Evolutionary conservation across 352 stramenopile species (phyloP), one percentile per base, ranked within the genome.

Genomic region (Phytophthora agathidicida): DNA sequence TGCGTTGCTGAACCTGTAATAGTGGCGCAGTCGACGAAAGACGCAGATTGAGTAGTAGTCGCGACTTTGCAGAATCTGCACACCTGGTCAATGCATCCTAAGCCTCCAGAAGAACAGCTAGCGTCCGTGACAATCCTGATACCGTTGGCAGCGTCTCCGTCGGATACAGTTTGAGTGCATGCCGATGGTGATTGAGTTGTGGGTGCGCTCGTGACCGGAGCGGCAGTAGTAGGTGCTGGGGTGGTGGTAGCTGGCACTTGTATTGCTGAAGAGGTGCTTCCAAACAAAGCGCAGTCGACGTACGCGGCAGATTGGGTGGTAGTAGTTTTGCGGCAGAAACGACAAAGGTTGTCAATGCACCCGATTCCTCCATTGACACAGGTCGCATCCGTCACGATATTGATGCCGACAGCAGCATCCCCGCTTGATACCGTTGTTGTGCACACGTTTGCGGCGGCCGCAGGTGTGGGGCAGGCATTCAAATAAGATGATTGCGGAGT

Each of bases 41-140:
- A 24, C 8, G 48, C 41, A 14, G 65, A 71, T 27, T 74, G 60
- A 35, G 13, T 14, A 6, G 49, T 64, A 38, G 37, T 64, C 13
- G 50, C 54, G 14, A 46, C 42, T 56, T 67, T 48, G 27, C 71
- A 84, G 44, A 73, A 80, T 31, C 71, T 65, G 37, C 75, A 84
- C 6, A 77, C 39, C 14, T 71, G 47, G 23, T 71, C 60, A 32
- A 74, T 63, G 23, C 70, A 76, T 7, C 66, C 70, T 39, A 76
- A 30, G 8, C 70, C 70, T 8, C 65, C 70, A 16, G 8, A 26
- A 5, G 24, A 41, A 30, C 70, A 76, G 24, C 43, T 71, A 19
- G 30, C 20, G 37, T 75, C 61, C 9, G 46, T 64, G 24, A 63
- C 33, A 17, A 73, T 70, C 10, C 60, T 62, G 22, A 77, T 69